Evolutionary conservation across 257 asterid species (phyloP).

Genomic region (Linaria vulgaris): DNA sequence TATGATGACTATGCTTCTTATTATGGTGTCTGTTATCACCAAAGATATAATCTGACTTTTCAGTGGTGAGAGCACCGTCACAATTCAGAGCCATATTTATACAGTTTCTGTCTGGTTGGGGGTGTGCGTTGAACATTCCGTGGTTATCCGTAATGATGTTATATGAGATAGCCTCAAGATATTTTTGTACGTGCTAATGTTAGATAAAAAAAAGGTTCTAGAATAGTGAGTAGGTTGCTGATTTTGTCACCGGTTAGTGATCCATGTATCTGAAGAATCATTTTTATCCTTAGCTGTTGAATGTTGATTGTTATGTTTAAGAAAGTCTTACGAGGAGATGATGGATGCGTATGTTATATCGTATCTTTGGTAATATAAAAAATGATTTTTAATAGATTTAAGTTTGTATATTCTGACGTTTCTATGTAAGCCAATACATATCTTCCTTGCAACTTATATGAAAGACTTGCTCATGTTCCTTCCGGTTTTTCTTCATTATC

Average conservation of each 20-base stretch:
- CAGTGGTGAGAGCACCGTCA: too few species aligned
- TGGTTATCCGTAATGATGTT: background rate
- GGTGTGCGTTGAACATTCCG: background rate
- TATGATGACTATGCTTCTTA: too few species aligned
- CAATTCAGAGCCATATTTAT: too few species aligned
- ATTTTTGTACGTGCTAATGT: background rate
- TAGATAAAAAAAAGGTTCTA: background rate
- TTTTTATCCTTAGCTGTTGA: background rate
- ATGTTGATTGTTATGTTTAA: background rate
- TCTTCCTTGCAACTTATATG: background rate
- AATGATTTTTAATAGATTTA: background rate
- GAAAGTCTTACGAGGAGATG: background rate
- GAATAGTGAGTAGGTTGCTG: background rate
- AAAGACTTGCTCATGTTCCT: background rate
- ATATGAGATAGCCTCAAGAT: background rate
- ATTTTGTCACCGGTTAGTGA: background rate
- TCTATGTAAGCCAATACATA: background rate
- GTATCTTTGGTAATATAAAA: background rate
- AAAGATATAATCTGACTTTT: too few species aligned
- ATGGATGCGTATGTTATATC: background rate
- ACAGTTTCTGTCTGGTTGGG: background rate
- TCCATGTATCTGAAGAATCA: background rate
- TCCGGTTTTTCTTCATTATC: background rate
- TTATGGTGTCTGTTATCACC: too few species aligned
- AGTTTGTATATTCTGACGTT: background rate